Evolutionary conservation across 768 basidiomycete genomes (phyloP).

Genomic region (Tephrocybe sp.): DNA sequence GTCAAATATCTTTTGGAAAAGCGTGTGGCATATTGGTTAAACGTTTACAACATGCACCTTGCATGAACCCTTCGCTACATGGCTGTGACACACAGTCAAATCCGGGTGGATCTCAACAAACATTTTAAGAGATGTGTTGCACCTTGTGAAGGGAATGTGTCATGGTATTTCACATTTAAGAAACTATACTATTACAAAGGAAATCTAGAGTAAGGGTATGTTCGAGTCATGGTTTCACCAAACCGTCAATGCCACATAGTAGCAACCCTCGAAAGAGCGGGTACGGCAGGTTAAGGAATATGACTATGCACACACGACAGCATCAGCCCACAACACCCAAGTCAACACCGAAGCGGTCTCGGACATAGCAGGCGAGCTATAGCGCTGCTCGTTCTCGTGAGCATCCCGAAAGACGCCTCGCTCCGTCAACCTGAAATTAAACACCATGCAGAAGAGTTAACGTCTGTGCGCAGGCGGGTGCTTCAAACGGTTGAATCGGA

Average conservation of each 20-base stretch:
- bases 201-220: too few species aligned
- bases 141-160: too few species aligned
- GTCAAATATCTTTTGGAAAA: too few species aligned
- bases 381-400: conserved; percentile 38
- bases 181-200: too few species aligned
- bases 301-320: conserved; percentile 54
- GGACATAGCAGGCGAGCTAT: conserved; percentile 22
- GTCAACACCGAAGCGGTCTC: conserved; percentile 37
- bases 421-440: conserved; percentile 75
- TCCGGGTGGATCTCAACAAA: too few species aligned
- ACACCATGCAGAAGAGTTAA: conserved; percentile 61
- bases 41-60: too few species aligned
- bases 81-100: too few species aligned
- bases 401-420: conserved; percentile 52
- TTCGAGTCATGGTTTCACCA: conserved; percentile 82
- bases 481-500: conserved; percentile 69
- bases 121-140: too few species aligned
- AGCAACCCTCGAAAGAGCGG: conserved; percentile 42
- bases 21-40: too few species aligned
- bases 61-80: too few species aligned
- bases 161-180: too few species aligned
- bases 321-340: conserved; percentile 45
- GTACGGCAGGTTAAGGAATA: conserved; percentile 84
- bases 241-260: conserved; percentile 83
- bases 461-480: conserved; percentile 49